Percentiles rank a stretch among this genome's conserved stretches.
These are phyloP conservation scores for Ilex paraguariensis DNA, from an alignment of 305 asterid species.

Conservation along the genomic window DNA sequence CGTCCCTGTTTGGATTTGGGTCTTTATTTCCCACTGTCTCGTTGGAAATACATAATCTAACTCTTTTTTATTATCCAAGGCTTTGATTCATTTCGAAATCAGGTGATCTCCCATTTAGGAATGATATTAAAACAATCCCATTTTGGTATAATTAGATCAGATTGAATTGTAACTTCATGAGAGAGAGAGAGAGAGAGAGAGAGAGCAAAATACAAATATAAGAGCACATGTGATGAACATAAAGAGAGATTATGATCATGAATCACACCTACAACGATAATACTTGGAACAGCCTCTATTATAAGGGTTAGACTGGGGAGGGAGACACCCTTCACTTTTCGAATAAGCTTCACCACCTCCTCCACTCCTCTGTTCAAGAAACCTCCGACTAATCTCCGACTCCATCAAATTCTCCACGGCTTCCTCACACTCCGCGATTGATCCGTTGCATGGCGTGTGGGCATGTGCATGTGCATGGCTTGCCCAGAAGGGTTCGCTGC, in stretches of 20 bases:
- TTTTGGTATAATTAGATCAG: too few relatives aligned
- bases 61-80: too few relatives aligned
- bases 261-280: constrained; percentile 40
- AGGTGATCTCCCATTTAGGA: too few relatives aligned
- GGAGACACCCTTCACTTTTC: constrained; percentile 40
- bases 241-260: constrained; percentile 7
- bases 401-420: constrained; percentile 44
- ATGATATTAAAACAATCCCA: too few relatives aligned
- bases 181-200: too few relatives aligned
- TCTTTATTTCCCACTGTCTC: too few relatives aligned
- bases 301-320: constrained; percentile 36
- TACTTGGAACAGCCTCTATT: constrained; percentile 43
- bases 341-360: constrained; percentile 42
- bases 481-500: constrained; percentile 6
- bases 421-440: constrained; percentile 31
- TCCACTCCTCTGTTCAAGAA: constrained; percentile 45
- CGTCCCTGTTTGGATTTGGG: too few relatives aligned
- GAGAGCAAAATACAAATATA: too few relatives aligned
- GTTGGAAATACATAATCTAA: too few relatives aligned
- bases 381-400: constrained; percentile 50
- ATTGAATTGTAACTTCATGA: too few relatives aligned
- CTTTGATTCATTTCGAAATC: too few relatives aligned
- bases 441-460: constrained; percentile 31
- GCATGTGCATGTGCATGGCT: constrained; percentile 1
- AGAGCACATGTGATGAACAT: too few relatives aligned